Evolutionary conservation across 2,329 filamentous ascomycete species (phyloP).

Genomic region (Aspergillus costaricaensis): DNA sequence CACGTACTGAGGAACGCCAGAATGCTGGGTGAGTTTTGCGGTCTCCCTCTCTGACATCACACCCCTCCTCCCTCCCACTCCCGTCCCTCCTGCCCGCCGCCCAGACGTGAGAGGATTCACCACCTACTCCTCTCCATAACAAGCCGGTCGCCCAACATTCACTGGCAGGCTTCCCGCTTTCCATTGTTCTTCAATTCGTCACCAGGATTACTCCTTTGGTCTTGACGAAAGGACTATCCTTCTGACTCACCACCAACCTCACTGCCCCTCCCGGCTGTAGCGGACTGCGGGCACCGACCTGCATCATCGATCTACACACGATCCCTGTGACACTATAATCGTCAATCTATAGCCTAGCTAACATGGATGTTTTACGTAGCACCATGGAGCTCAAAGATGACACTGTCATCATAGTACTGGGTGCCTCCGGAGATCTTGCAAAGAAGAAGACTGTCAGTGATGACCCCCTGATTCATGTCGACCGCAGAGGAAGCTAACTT

Average conservation of each 20-base stretch:
- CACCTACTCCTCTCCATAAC: constrained; percentile 11
- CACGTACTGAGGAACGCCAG: constrained; percentile 52
- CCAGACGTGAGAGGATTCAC: constrained; percentile 3
- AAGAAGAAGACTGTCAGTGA: constrained; percentile 96
- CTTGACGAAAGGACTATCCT: not conserved
- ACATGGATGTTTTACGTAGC: constrained; percentile 56
- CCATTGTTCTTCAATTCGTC: constrained; percentile 1
- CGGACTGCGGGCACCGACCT: constrained; percentile 10
- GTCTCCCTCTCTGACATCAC: constrained; percentile 42
- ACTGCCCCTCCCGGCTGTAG: constrained; percentile 3
- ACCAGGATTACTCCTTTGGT: not conserved
- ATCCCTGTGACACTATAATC: constrained; percentile 12
- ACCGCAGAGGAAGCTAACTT: not conserved
- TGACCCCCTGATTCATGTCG: not conserved
- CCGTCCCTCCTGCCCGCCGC: constrained; percentile 22
- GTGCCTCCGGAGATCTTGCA: constrained; percentile 93
- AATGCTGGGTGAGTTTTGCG: constrained; percentile 54
- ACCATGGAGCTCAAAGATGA: constrained; percentile 97
- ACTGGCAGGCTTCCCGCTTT: not conserved
- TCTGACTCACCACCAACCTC: not conserved
- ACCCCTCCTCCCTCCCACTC: constrained; percentile 20
- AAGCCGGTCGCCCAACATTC: not conserved
- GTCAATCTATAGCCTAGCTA: constrained; percentile 20
- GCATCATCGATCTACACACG: constrained; percentile 5
- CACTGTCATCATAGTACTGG: constrained; percentile 93